Conservation (phyloP, 306 rosid species). For the Prinsepia uniflora region DNA sequence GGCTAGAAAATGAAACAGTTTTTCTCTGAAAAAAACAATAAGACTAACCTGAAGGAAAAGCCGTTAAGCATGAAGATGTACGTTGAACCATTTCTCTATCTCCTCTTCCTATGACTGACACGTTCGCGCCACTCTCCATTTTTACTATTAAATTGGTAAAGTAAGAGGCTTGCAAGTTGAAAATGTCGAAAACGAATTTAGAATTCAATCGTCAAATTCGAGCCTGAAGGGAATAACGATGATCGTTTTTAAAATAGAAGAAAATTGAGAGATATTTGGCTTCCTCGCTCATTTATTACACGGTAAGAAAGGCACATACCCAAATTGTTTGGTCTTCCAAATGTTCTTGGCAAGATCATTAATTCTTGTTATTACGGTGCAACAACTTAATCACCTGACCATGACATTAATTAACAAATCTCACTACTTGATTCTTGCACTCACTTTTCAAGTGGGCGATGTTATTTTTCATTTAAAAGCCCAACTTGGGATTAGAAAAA, state of each 20-base stretch:
- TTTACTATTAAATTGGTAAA: neutral
- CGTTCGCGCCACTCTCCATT: neutral
- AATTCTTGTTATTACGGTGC: too few species aligned
- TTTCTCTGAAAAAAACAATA: neutral
- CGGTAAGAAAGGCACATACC: neutral
- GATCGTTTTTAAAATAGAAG: neutral
- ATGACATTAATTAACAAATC: too few species aligned
- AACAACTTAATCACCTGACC: too few species aligned
- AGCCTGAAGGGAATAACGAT: too few species aligned
- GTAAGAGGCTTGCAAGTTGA: too few species aligned
- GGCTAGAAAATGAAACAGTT: neutral
- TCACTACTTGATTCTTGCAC: too few species aligned
- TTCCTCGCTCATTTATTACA: neutral
- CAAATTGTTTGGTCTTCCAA: neutral
- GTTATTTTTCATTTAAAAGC: too few species aligned
- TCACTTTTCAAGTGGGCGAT: too few species aligned
- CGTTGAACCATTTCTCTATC: neutral
- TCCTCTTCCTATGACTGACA: neutral
- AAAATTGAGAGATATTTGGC: neutral
- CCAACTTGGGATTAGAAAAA: too few species aligned
- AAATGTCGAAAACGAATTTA: too few species aligned
- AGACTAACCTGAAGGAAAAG: neutral
- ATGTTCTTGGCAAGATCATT: neutral
- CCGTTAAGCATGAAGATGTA: neutral
- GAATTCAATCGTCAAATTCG: too few species aligned